phyloP scores from a whole-genome alignment of 2,329 filamentous ascomycete species.

The Fusarium sarcochroum region DNA sequence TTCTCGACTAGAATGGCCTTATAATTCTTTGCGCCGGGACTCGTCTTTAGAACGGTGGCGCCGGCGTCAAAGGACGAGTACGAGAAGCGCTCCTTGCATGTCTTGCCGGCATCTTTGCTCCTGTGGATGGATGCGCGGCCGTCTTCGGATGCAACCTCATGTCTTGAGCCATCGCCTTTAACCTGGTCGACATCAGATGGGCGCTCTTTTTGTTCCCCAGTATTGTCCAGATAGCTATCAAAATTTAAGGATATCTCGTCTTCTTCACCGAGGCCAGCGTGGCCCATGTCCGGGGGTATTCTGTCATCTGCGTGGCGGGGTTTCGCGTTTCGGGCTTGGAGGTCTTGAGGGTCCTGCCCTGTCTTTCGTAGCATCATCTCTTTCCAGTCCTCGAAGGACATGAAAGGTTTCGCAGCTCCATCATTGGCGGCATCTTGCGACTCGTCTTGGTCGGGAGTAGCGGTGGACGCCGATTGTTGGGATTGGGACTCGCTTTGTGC shows the following conservation, averaged over 20 bases:
- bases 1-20: slow-evolving; percentile 94
- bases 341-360: slow-evolving; percentile 78
- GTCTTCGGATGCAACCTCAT: slow-evolving; percentile 63
- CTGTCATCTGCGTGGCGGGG: slow-evolving; percentile 62
- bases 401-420: slow-evolving; percentile 69
- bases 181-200: slow-evolving; percentile 3
- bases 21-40: slow-evolving; percentile 86
- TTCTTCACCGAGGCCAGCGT: slow-evolving; percentile 88
- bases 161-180: slow-evolving; percentile 49
- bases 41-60: slow-evolving; percentile 92
- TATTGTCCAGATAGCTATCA: slow-evolving; percentile 53
- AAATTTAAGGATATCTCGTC: slow-evolving; percentile 80
- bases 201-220: slow-evolving; percentile 29
- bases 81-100: slow-evolving; percentile 97
- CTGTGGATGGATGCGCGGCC: slow-evolving; percentile 70
- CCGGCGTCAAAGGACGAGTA: slow-evolving; percentile 98
- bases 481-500: slow-evolving; percentile 18
- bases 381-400: slow-evolving; percentile 99
- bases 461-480: slow-evolving; percentile 12
- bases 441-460: slow-evolving; percentile 12
- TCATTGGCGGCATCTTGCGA: slow-evolving; percentile 38
- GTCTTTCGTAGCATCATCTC: slow-evolving; percentile 89
- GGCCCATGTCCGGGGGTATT: slow-evolving; percentile 73
- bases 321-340: slow-evolving; percentile 73
- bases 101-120: slow-evolving; percentile 95